Percentiles rank a stretch among this genome's conserved stretches.
Conservation (phyloP, 1,139 yeast species). For the Eremothecium cymbalariae region DNA sequence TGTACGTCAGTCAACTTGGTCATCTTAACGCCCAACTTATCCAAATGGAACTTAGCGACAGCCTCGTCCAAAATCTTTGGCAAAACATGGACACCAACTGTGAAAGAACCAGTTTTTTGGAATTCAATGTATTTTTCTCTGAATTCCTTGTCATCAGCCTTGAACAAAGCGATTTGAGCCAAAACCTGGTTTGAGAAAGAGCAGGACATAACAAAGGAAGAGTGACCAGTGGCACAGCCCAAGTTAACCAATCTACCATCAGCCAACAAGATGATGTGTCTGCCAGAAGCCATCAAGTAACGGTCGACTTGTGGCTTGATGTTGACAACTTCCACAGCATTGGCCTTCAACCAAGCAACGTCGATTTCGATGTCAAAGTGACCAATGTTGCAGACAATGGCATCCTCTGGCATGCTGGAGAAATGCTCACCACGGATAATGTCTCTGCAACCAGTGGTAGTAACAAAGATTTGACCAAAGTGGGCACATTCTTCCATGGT, state of each 20-base stretch:
- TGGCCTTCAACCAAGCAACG: constrained; percentile 94
- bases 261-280: constrained; percentile 93
- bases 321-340: constrained; percentile 85
- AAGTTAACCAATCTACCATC: constrained; percentile 99
- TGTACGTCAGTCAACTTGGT: constrained; percentile 71
- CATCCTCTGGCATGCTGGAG: constrained; percentile 94
- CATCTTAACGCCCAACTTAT: constrained; percentile 87
- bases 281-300: constrained; percentile 82
- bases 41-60: constrained; percentile 96
- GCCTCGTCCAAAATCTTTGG: constrained; percentile 99
- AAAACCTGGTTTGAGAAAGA: constrained; percentile 99
- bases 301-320: constrained; percentile 99
- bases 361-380: constrained; percentile 99
- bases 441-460: constrained; percentile 99
- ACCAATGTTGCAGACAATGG: constrained; percentile 99
- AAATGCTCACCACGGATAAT: constrained; percentile 89
- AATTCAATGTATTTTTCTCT: constrained; percentile 80
- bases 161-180: constrained; percentile 98
- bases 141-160: constrained; percentile 76
- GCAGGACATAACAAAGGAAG: constrained; percentile 99
- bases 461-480: constrained; percentile 94
- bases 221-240: constrained; percentile 99
- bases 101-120: constrained; percentile 86
- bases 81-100: constrained; percentile 88
- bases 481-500: constrained; percentile 94